Percentiles rank a stretch among this genome's conserved stretches.
These are phyloP conservation scores for Sporothrix protearum DNA, from an alignment of 2,329 filamentous ascomycete genomes.

Conservation along the genomic window DNA sequence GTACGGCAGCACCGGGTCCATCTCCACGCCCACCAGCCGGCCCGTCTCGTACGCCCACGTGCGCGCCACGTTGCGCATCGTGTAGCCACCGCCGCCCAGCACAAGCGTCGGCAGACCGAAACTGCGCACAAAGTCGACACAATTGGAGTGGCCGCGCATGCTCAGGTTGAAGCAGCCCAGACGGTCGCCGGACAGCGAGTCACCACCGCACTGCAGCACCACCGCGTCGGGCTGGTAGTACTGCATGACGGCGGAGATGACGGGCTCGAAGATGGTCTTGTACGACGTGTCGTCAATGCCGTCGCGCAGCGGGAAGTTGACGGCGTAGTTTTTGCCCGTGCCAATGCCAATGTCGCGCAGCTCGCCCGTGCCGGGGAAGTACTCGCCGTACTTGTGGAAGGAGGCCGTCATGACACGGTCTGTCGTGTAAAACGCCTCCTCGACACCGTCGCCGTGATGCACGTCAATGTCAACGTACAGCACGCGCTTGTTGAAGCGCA, in stretches of 20 bases:
- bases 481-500: slow-evolving; percentile 89
- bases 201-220: slow-evolving; percentile 92
- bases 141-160: slow-evolving; percentile 92
- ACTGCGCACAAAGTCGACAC: slow-evolving; percentile 85
- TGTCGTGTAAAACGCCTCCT: slow-evolving; percentile 80
- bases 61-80: slow-evolving; percentile 91
- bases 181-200: slow-evolving; percentile 89
- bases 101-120: slow-evolving; percentile 85
- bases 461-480: slow-evolving; percentile 94
- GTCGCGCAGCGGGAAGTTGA: slow-evolving; percentile 89
- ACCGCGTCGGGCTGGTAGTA: slow-evolving; percentile 89
- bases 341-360: slow-evolving; percentile 84
- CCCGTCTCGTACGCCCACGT: slow-evolving; percentile 98
- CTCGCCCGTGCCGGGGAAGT: slow-evolving; percentile 89
- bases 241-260: slow-evolving; percentile 80
- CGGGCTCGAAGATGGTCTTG: slow-evolving; percentile 84
- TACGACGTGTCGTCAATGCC: slow-evolving; percentile 89
- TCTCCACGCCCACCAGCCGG: slow-evolving; percentile 75
- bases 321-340: slow-evolving; percentile 79
- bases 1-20: slow-evolving; percentile 80
- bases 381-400: slow-evolving; percentile 94
- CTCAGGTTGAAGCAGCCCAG: slow-evolving; percentile 97
- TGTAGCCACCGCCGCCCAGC: slow-evolving; percentile 93
- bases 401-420: slow-evolving; percentile 89
- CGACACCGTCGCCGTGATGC: slow-evolving; percentile 80